Conservation (phyloP, 1,284 basidiomycete species). For the Somion occarium region DNA sequence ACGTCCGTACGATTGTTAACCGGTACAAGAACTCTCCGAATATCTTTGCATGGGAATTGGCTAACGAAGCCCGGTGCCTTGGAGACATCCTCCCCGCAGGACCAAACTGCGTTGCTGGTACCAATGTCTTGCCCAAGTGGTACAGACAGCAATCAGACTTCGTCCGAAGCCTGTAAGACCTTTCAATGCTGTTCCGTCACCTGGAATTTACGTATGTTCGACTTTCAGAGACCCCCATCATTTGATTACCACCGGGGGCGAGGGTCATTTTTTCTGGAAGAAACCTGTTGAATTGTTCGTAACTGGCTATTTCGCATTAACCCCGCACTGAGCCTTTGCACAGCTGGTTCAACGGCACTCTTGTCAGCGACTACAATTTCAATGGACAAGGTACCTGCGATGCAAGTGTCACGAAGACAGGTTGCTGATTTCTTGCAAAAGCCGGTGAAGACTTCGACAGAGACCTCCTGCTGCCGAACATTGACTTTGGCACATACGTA, state of each 20-base stretch:
- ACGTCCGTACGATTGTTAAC: conserved; percentile 48
- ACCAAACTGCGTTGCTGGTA: conserved; percentile 42
- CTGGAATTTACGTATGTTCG: not conserved
- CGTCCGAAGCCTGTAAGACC: conserved; percentile 43
- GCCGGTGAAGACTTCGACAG: conserved; percentile 54
- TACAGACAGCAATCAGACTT: conserved; percentile 47
- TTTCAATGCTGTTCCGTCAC: not conserved
- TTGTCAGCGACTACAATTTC: conserved; percentile 50
- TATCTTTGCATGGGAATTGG: conserved; percentile 56
- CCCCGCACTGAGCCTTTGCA: not conserved
- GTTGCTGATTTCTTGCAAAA: not conserved
- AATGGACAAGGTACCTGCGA: conserved; percentile 51
- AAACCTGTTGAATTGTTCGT: conserved; percentile 32
- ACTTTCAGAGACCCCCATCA: conserved; percentile 44
- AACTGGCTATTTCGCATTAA: not conserved
- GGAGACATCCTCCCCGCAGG: conserved; percentile 40
- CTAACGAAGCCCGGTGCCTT: conserved; percentile 53
- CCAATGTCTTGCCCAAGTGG: conserved; percentile 43
- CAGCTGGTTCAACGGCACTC: conserved; percentile 38
- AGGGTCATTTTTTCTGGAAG: conserved; percentile 52
- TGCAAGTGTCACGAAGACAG: too few species aligned
- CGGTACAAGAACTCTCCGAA: conserved; percentile 48
- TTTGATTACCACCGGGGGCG: conserved; percentile 53
- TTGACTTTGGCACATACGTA: conserved; percentile 55
- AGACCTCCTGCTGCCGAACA: conserved; percentile 43